These are phyloP conservation scores for Vigna hirtella DNA, from an alignment of 306 rosid species.

Conservation along the genomic window DNA sequence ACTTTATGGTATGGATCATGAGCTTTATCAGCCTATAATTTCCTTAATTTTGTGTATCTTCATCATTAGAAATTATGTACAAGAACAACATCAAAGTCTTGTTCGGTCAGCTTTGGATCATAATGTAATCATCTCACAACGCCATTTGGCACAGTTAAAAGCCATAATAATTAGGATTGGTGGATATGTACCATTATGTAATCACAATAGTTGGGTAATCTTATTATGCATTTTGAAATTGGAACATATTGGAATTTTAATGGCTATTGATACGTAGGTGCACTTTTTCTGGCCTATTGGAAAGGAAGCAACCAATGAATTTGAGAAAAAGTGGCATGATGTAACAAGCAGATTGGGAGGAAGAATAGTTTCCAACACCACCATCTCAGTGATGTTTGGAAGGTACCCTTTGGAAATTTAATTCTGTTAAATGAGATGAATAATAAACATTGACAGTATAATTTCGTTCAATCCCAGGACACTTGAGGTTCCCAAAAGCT, in stretches of 20 bases:
- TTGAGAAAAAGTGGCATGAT: conserved; percentile 81
- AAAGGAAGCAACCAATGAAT: conserved; percentile 55
- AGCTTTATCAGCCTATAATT: background rate
- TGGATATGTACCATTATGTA: background rate
- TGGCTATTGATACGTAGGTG: conserved; percentile 55
- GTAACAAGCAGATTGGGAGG: conserved; percentile 64
- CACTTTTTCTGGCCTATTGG: conserved; percentile 84
- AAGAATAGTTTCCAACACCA: conserved; percentile 55
- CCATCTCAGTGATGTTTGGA: conserved; percentile 92
- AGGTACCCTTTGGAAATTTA: conserved; percentile 58
- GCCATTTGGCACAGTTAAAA: no score
- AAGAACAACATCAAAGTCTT: no score
- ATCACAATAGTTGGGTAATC: background rate
- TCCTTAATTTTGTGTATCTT: background rate
- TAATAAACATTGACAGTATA: conserved; percentile 21
- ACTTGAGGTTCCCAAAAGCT: conserved; percentile 84
- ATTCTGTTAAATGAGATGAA: conserved; percentile 29
- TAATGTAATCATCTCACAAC: no score
- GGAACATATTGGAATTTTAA: conserved; percentile 34
- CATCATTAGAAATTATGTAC: background rate
- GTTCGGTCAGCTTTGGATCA: no score
- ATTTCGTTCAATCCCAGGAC: conserved; percentile 57
- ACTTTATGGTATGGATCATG: background rate
- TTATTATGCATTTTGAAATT: conserved; percentile 32
- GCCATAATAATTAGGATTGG: no score